Base-by-base conservation (phyloP, 805 yeast species). In the Torulaspora indica region DNA sequence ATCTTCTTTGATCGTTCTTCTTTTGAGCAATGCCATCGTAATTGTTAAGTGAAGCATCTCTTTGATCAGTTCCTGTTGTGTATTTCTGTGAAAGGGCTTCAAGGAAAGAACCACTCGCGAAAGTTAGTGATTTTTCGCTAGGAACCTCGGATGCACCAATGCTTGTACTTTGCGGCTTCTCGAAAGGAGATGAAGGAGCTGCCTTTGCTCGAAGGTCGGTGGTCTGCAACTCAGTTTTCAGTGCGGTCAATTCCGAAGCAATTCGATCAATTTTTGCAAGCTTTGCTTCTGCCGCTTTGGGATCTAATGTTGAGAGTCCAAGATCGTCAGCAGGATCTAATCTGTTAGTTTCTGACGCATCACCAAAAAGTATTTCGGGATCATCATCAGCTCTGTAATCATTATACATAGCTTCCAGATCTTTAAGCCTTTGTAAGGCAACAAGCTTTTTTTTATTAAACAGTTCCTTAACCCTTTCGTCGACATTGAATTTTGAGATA, bases 341-440 rank as follows among this genome's bases (percentile, higher is more conserved):
- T 5, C 35, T 15, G 4, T 25, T 31, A 10, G 34, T 20, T 6
- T 9, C 43, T 1, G 25, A 32, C 13, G 40, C 40, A 10, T 42
- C 31, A 8, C 42, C 42, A 1, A 37, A 13, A 3, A 54, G 24
- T n/a, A 53, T 55, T 6, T 52, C 48, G 14, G 42, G 35, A 33
- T 44, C 39, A 37, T 80, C 79, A 49, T 77, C 79, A 40, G 80
- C 76, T 45, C 82, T 78, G 56, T 82, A 75, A 53, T 79, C 85
- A 46, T 79, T 75, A 55, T 84, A 82, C 46, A 77, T 74, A 20
- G 69, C 68, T 58, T 87, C 93, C 42, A 90, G 72, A 49, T 82
- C 84, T 28, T 76, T 69, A 44, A 90, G 71, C 52, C 95, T 72
- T 45, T 81, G 83, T 72, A 86, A 69, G 0, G 91, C 91, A 60